A percentile compares a stretch with the other conserved stretches of the same genome.
phyloP scores from a whole-genome alignment of 1,284 basidiomycete genomes.

The Cutaneotrichosporon cutaneum region DNA sequence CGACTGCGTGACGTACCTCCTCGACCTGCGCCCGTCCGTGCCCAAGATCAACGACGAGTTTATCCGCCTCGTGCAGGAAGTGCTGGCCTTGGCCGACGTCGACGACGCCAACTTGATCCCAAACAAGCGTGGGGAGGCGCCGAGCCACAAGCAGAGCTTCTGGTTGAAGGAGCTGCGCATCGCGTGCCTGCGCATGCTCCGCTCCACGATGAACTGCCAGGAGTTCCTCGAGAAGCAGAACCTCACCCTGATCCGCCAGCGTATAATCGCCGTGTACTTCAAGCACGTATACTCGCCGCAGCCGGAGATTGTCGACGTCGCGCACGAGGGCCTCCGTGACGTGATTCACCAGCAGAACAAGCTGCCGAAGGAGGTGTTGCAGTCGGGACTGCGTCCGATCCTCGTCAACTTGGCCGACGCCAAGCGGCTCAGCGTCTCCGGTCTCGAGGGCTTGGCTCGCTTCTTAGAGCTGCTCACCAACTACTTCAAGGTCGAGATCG shows the following conservation, averaged over 20 bases:
- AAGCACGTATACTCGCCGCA: conserved; percentile 94
- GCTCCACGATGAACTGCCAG: conserved; percentile 89
- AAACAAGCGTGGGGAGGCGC: conserved; percentile 59
- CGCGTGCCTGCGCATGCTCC: conserved; percentile 88
- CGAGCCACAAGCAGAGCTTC: conserved; percentile 73
- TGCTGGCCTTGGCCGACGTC: conserved; percentile 90
- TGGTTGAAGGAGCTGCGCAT: conserved; percentile 92
- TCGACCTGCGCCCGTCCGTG: conserved; percentile 77
- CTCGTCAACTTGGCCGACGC: conserved; percentile 98
- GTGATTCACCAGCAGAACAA: conserved; percentile 87
- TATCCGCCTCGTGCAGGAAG: conserved; percentile 87
- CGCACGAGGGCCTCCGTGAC: conserved; percentile 88
- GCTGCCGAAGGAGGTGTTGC: conserved; percentile 91
- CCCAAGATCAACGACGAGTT: conserved; percentile 91
- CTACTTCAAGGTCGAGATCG: conserved; percentile 99
- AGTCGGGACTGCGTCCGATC: conserved; percentile 92
- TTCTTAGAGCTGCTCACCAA: conserved; percentile 92
- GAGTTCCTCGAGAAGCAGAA: conserved; percentile 84
- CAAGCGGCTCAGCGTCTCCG: conserved; percentile 88
- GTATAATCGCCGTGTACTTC: conserved; percentile 95
- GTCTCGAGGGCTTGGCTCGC: conserved; percentile 92
- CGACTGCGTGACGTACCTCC: conserved; percentile 91
- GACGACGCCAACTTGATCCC: conserved; percentile 77
- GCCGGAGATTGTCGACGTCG: conserved; percentile 92
- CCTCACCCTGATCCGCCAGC: conserved; percentile 68